Evolutionary conservation across 441 rosid genomes (phyloP), one percentile per base, ranked within the genome.

Genomic region (Corymbia calophylla): DNA sequence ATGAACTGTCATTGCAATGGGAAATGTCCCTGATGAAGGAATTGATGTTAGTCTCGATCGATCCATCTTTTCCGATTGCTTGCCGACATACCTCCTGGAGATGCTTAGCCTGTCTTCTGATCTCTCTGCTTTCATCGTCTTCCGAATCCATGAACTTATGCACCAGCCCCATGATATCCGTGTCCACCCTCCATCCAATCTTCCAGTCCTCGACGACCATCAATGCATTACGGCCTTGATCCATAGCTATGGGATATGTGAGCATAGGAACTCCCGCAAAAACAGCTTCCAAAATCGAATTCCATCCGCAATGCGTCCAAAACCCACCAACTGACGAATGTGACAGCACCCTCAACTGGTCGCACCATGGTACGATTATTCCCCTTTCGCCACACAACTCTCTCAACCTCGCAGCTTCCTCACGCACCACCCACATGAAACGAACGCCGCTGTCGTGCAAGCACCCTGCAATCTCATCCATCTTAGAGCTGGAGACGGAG

Each of bases 71-170:
- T 13, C 58, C 89, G 12, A 92, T 58, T 23, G 93, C 94, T 35
- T 13, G 27, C 32, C 84, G 25, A 77, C 88, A 92, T 11, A 88
- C 88, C 58, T 89, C 64, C 51, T 87, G 86, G 15, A 95, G 68
- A 87, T 86, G 31, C 64, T 62, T 86, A 0, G 87, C 93, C 56
- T 91, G 90, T 87, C 31, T 54, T 88, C 93, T 93, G 91, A 92
- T 90, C 87, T 90, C 91, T 73, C 88, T 91, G 35, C 86, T 92
- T 86, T 91, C 93, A 5, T 9, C 44, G 21, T 35, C 91, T 48
- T 91, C 89, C 56, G 82, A 8, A 91, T 93, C 92, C 95, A 95
- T 93, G 49, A 94, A 92, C 55, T 84, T 54, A 51, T 25, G 31
- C 49, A 84, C 2, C 10, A 84, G 35, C 39, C 23, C 58, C 11